A percentile compares a stretch with the other conserved stretches of the same genome.
phyloP scores from a whole-genome alignment of 768 basidiomycete species.

The Mycena olivaceomarginata region DNA sequence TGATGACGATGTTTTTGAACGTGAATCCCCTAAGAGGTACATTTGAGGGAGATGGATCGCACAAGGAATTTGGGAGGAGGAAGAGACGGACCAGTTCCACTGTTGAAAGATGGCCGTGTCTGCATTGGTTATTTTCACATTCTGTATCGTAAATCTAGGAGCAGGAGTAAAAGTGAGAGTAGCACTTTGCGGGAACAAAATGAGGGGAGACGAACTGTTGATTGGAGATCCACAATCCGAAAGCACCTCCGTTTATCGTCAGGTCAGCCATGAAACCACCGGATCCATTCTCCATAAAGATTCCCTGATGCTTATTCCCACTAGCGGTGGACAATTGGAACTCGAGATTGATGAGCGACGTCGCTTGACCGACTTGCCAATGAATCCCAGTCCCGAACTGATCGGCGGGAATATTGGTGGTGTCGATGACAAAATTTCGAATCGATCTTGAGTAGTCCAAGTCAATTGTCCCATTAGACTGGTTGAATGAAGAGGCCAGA shows the following conservation, averaged over 20 bases:
- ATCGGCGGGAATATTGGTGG: slow-evolving; percentile 61
- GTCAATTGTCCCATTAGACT: background rate
- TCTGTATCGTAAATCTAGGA: slow-evolving; percentile 42
- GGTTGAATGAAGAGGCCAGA: slow-evolving; percentile 37
- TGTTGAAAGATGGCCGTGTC: slow-evolving; percentile 34
- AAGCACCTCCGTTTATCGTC: slow-evolving; percentile 58
- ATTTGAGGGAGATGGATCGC: slow-evolving; percentile 5
- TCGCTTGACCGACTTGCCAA: slow-evolving; percentile 77
- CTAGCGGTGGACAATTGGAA: slow-evolving; percentile 68
- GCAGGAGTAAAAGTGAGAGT: background rate
- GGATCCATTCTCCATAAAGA: slow-evolving; percentile 54
- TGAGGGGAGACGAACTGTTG: slow-evolving; percentile 63
- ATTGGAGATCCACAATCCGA: slow-evolving; percentile 72
- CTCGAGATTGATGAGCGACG: slow-evolving; percentile 69
- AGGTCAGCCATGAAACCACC: slow-evolving; percentile 48
- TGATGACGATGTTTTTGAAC: slow-evolving; percentile 37
- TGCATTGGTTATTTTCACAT: slow-evolving; percentile 40
- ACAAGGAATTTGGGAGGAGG: background rate
- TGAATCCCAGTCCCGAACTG: slow-evolving; percentile 68
- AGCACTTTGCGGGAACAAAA: background rate
- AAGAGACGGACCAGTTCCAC: slow-evolving; percentile 23
- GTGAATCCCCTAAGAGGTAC: slow-evolving; percentile 56
- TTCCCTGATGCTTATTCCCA: slow-evolving; percentile 69
- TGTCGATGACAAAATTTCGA: slow-evolving; percentile 71
- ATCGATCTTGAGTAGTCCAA: slow-evolving; percentile 11